phyloP scores from a whole-genome alignment of 129 eudicot genomes.

The Escallonia rubra region DNA sequence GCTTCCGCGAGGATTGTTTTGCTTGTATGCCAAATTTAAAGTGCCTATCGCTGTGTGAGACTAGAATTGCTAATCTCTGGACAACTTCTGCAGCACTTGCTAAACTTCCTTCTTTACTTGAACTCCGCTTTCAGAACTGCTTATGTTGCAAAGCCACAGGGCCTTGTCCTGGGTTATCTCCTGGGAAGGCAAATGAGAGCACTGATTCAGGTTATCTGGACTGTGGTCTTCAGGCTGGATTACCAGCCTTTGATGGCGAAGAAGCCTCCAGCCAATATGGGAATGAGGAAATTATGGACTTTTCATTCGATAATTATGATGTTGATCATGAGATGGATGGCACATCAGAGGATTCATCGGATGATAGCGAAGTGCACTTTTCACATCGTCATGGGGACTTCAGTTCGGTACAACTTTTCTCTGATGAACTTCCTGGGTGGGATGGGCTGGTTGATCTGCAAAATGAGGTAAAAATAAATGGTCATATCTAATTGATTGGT shows the following conservation, averaged over 20 bases:
- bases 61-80: constrained; percentile 84
- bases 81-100: constrained; percentile 72
- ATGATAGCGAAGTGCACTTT: constrained; percentile 69
- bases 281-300: constrained; percentile 33
- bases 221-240: constrained; percentile 17
- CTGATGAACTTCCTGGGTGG: constrained; percentile 48
- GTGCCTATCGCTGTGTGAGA: constrained; percentile 75
- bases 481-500: neutral
- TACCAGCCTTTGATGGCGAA: constrained; percentile 24
- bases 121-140: constrained; percentile 88
- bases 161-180: constrained; percentile 41
- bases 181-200: constrained; percentile 17
- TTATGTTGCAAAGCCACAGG: constrained; percentile 42
- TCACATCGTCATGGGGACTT: constrained; percentile 34
- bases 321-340: constrained; percentile 24
- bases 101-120: constrained; percentile 63
- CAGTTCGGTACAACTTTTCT: constrained; percentile 26
- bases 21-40: constrained; percentile 75
- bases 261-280: constrained; percentile 12
- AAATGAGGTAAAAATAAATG: constrained; percentile 52
- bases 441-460: constrained; percentile 44
- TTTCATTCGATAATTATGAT: constrained; percentile 27
- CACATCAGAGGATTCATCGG: constrained; percentile 43
- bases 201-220: constrained; percentile 27
- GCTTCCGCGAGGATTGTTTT: constrained; percentile 81